A percentile compares a stretch with the other conserved stretches of the same genome.
Conservation (phyloP, 177 flowering plant species). For the Vitis hybrid region DNA sequence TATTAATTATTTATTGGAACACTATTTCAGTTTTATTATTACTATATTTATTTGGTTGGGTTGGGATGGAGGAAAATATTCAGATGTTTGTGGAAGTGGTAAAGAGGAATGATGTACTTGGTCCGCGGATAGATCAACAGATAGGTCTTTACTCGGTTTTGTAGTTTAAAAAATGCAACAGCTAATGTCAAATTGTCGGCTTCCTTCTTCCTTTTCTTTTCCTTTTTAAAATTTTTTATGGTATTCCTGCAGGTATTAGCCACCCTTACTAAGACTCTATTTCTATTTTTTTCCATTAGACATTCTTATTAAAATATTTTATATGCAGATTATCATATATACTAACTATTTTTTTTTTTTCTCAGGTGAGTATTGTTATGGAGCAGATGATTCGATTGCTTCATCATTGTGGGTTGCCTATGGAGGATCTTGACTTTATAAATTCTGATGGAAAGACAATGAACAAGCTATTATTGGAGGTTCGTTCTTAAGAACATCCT, state of each 20-base stretch:
- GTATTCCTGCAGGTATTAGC: too few species aligned
- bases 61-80: not conserved
- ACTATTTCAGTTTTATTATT: too few species aligned
- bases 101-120: not conserved
- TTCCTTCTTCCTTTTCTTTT: too few species aligned
- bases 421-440: constrained; percentile 91
- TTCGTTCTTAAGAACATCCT: constrained; percentile 21
- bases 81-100: not conserved
- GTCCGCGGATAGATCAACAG: not conserved
- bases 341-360: not conserved
- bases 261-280: too few species aligned
- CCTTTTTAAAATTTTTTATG: too few species aligned
- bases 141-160: not conserved
- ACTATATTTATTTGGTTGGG: too few species aligned
- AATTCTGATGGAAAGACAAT: constrained; percentile 89
- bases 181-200: too few species aligned
- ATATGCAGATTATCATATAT: too few species aligned
- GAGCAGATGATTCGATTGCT: constrained; percentile 95
- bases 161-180: too few species aligned
- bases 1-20: not conserved
- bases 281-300: too few species aligned
- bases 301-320: too few species aligned
- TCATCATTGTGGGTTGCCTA: constrained; percentile 77
- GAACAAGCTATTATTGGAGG: constrained; percentile 88
- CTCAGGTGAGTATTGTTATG: constrained; percentile 90